Evolutionary conservation across 768 basidiomycete species (phyloP), one percentile per base, ranked within the genome.

Genomic region (Kwoniella europaea): DNA sequence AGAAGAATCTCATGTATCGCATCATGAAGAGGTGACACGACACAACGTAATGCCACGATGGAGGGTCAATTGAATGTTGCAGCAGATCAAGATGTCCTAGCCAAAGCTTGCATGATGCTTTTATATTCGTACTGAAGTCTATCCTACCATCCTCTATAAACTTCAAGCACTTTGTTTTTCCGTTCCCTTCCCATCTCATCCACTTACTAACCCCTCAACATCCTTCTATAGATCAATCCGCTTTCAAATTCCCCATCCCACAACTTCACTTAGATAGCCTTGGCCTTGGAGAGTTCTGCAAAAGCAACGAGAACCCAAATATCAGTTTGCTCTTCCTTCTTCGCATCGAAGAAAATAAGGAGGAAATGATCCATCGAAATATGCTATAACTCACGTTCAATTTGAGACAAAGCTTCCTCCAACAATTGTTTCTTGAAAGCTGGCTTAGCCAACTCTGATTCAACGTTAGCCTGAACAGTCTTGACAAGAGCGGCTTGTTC

Each of bases 401-500:
- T 89, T 85, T 98, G 94, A 65, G 88, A 86, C 68, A 98, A 87
- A 69, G 96, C 93, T 85, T 94, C 91, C 77, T 98, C 94, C 83
- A 88, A 86, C 74, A 98, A 85, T 78, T 87, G 87, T 82, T 90
- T 89, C 82, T 92, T 87, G 73, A 98, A 96, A 84, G 92, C 93
- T 69, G 90, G 89, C 78, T 97, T 92, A 82, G 79, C 80, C 18
- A 83, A 66, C 71, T 82, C 77, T n/a, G 77, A 73, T 54, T 81
- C 75, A 42, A 83, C 74, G 50, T 74, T 77, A 42, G 65, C 74
- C 71, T 76, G 76, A 55, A 99, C 91, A 63, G 87, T 86, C 88
- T 91, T 90, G 74, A 94, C 91, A 68, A 99, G 90, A 62, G 93
- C 92, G 42, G 90, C 88, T 88, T 99, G 97, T 86, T 99, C 94